Percentiles rank a stretch among this genome's conserved stretches.
Evolutionary conservation across 2,329 filamentous ascomycete species (phyloP).

Genomic region (Sporothrix curviconia): DNA sequence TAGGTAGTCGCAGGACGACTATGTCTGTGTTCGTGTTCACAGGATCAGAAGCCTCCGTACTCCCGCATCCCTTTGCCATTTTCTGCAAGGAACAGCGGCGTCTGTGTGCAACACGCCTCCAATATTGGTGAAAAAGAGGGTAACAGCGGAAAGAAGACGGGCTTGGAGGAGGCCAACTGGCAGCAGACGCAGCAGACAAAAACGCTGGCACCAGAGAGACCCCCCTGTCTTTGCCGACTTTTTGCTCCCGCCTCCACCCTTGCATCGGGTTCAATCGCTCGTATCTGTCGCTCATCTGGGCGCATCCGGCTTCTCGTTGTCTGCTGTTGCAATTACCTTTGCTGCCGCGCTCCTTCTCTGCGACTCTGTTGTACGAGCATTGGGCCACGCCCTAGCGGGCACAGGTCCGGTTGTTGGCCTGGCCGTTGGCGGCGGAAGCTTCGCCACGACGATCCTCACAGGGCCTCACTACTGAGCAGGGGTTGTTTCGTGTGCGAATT

Average conservation of each 20-base stretch:
- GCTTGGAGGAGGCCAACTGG: background rate
- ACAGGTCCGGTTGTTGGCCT: conserved; percentile 4
- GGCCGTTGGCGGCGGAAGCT: background rate
- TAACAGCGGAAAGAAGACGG: background rate
- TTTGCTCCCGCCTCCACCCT: background rate
- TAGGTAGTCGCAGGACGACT: background rate
- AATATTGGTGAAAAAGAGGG: background rate
- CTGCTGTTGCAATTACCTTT: background rate
- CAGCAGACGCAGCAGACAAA: background rate
- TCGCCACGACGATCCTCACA: background rate
- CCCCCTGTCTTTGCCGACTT: background rate
- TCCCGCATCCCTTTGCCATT: background rate
- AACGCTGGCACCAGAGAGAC: conserved; percentile 4
- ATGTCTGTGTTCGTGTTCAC: background rate
- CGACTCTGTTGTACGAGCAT: background rate
- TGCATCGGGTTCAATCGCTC: background rate
- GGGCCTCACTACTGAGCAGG: background rate
- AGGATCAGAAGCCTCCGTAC: too few species aligned
- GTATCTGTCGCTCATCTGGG: background rate
- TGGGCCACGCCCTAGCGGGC: background rate
- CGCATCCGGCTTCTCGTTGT: background rate
- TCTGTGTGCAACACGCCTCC: background rate
- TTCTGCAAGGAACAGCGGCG: background rate
- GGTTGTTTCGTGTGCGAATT: background rate
- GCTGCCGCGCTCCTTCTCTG: background rate